phyloP scores from a whole-genome alignment of 768 basidiomycete genomes.

The Trametes sanguinea region DNA sequence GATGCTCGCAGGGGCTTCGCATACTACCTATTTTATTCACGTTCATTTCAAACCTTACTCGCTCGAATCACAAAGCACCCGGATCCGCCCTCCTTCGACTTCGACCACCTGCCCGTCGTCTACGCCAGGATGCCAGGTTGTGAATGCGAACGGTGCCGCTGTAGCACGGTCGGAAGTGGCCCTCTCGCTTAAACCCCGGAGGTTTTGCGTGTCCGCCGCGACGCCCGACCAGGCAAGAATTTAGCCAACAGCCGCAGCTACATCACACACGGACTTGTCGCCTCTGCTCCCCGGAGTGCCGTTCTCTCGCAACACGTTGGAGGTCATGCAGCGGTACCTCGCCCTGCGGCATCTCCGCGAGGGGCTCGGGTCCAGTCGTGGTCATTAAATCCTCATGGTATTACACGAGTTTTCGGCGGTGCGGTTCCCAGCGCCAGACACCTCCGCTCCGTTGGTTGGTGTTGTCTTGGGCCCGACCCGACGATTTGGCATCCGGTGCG shows the following conservation, averaged over 20 bases:
- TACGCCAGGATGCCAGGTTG: neutral
- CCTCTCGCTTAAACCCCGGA: constrained; percentile 11
- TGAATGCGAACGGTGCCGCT: neutral
- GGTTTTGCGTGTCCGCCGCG: neutral
- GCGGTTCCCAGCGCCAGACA: neutral
- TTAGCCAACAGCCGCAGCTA: neutral
- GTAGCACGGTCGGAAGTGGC: neutral
- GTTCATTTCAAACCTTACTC: neutral
- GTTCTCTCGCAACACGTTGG: constrained; percentile 13
- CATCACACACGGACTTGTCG: neutral
- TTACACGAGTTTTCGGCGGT: neutral
- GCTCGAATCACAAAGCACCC: neutral
- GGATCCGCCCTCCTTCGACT: neutral
- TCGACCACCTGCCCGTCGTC: too few relatives aligned
- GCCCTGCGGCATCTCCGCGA: neutral
- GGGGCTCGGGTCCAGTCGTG: neutral
- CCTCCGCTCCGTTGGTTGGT: constrained; percentile 3
- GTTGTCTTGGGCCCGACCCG: neutral
- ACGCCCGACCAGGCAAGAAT: neutral
- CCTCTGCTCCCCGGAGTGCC: neutral
- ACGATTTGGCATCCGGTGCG: constrained; percentile 4
- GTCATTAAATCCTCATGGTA: constrained; percentile 14
- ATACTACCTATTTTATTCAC: constrained; percentile 22
- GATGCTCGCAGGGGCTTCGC: constrained; percentile 20
- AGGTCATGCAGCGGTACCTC: neutral